A percentile compares a stretch with the other conserved stretches of the same genome.
Evolutionary conservation across 306 rosid species (phyloP).

Genomic region (Lotus japonicus): DNA sequence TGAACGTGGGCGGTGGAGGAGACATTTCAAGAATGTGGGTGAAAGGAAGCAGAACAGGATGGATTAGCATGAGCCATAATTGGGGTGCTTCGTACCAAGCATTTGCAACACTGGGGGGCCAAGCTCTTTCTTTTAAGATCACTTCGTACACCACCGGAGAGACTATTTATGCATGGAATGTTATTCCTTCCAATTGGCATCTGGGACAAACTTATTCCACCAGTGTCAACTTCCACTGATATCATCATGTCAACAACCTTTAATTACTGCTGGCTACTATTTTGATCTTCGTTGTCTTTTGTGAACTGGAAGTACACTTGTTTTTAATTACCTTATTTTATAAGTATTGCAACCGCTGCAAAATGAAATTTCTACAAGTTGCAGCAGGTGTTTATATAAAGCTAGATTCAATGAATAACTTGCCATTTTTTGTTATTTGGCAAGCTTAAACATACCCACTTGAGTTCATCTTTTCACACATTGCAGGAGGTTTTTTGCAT

Average conservation of each 20-base stretch:
- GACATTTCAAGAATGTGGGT: slow-evolving; percentile 64
- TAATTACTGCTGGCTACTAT: not conserved
- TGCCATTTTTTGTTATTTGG: slow-evolving; percentile 16
- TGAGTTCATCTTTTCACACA: not conserved
- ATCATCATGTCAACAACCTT: not conserved
- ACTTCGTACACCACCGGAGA: slow-evolving; percentile 66
- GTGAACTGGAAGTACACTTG: too few species aligned
- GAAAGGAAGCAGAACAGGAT: slow-evolving; percentile 74
- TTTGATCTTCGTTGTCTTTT: not conserved
- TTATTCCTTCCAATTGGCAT: slow-evolving; percentile 62
- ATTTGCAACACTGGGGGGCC: slow-evolving; percentile 64
- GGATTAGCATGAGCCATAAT: slow-evolving; percentile 89
- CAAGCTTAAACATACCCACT: not conserved
- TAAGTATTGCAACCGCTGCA: slow-evolving; percentile 17
- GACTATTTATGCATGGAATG: slow-evolving; percentile 63
- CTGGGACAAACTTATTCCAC: slow-evolving; percentile 54
- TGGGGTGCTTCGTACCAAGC: slow-evolving; percentile 98
- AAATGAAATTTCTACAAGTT: not conserved
- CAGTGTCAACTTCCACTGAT: slow-evolving; percentile 49
- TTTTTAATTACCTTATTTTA: too few species aligned
- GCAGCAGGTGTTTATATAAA: not conserved
- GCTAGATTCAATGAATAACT: not conserved
- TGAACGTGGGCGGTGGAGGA: slow-evolving; percentile 96
- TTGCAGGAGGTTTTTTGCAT: not conserved
- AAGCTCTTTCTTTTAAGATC: slow-evolving; percentile 65